Conservation (phyloP, 106 monocot species). For the Allium sativum region DNA sequence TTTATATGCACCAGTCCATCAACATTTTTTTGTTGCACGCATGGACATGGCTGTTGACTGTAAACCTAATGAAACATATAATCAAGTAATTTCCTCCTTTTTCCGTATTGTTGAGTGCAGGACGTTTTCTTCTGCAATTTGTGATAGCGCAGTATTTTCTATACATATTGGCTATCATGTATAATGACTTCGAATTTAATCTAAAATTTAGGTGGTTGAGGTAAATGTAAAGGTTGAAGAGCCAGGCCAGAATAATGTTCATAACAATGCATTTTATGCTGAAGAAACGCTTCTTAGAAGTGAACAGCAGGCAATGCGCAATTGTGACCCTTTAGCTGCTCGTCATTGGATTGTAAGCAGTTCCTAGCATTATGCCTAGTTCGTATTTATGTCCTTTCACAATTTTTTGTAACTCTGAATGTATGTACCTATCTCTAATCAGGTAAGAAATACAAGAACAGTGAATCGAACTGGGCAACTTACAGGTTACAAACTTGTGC, state of each 20-base stretch:
- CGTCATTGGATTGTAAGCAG: conserved; percentile 93
- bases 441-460: conserved; percentile 94
- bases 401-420: neutral
- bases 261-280: conserved; percentile 93
- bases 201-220: conserved; percentile 83
- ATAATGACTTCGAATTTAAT: neutral
- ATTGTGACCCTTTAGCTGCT: conserved; percentile 76
- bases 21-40: conserved; percentile 99
- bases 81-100: conserved; percentile 46
- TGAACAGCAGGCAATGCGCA: conserved; percentile 88
- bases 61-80: conserved; percentile 72
- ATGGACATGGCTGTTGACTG: conserved; percentile 99
- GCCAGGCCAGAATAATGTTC: conserved; percentile 70
- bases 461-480: conserved; percentile 94
- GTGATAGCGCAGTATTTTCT: neutral
- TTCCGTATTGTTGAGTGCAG: neutral
- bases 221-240: conserved; percentile 92
- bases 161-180: neutral
- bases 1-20: conserved; percentile 97
- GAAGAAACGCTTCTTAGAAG: conserved; percentile 80
- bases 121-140: neutral
- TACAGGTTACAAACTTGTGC: conserved; percentile 82
- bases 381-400: neutral
- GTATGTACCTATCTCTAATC: conserved; percentile 1
- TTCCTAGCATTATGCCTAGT: neutral